phyloP scores from a whole-genome alignment of 1,139 yeast genomes.

The Tardiomyces blankii region DNA sequence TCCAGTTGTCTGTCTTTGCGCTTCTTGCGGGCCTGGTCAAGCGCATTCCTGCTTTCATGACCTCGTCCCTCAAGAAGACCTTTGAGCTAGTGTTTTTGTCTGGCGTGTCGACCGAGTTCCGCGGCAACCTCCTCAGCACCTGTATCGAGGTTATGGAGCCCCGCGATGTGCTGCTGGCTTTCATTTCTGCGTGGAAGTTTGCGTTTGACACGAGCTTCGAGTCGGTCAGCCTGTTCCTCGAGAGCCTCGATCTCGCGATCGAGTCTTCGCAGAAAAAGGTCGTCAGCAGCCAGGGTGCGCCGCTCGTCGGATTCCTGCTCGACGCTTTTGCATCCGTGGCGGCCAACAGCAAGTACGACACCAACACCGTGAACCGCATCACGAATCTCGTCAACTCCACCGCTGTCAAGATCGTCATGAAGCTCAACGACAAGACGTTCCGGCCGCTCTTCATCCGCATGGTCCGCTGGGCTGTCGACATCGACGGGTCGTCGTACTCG shows the following conservation, averaged over 20 bases:
- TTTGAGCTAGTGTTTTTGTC: conserved; percentile 43
- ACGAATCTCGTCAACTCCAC: conserved; percentile 67
- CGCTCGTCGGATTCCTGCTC: conserved; percentile 59
- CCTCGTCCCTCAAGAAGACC: conserved; percentile 54
- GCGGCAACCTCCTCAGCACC: conserved; percentile 54
- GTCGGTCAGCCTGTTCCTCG: conserved; percentile 61
- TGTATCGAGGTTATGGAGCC: conserved; percentile 61
- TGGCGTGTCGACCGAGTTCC: conserved; percentile 45
- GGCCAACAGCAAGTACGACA: conserved; percentile 47
- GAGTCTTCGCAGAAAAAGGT: conserved; percentile 62
- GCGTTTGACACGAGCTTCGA: conserved; percentile 33
- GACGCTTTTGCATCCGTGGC: conserved; percentile 47
- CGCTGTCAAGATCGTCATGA: conserved; percentile 72
- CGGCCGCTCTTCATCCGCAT: conserved; percentile 82
- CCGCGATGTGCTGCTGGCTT: conserved; percentile 47
- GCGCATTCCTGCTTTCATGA: conserved; percentile 79
- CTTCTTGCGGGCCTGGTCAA: conserved; percentile 67
- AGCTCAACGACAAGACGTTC: conserved; percentile 85
- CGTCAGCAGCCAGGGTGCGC: conserved; percentile 59
- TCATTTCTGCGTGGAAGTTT: conserved; percentile 55
- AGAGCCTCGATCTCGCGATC: conserved; percentile 51
- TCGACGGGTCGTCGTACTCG: conserved; percentile 50
- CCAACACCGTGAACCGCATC: conserved; percentile 67
- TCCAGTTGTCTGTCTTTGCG: conserved; percentile 47
- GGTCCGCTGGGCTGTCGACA: conserved; percentile 90